Evolutionary conservation across 2,329 filamentous ascomycete genomes (phyloP), one percentile per base, ranked within the genome.

Genomic region (Penicillium freii): DNA sequence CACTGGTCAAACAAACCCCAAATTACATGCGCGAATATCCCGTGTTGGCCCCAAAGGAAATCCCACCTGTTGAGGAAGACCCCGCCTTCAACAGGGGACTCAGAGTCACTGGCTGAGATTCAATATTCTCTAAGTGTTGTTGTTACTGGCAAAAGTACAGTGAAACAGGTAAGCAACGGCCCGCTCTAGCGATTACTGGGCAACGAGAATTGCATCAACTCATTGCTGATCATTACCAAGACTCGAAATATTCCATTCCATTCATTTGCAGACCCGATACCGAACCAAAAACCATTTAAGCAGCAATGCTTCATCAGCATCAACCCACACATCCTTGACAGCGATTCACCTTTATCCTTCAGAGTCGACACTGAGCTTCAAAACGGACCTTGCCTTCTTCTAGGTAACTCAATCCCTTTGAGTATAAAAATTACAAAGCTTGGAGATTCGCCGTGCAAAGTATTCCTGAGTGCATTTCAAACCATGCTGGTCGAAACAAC

Each of bases 401-500:
- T 59, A 1, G 47, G 52, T 7, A 36, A 54, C 8, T 47, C 58
- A 3, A 57, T 66, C 7, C 57, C 63, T 10, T 49, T 66, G 6
- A 40, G n/a, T 1, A 55, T 66, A 15, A 34, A 56, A 9, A 15
- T 66, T 5, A 58, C 46, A 0, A 59, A 57, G 21, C 34, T 57
- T 21, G 43, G 31, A 9, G 31, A 44, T 7, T 9, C 40, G 17
- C 9, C 19, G 2, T 51, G 51, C 31, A 25, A 31, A n/a, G 25
- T 62, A 33, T 27, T 45, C 3, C 21, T 66, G 17, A 51, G 56
- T 27, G 57, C 59, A 27, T 66, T 66, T 21, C 64, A 66, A 21
- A 51, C 62, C 7, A 62, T 66, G 63, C 51, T 66, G 13, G 38
- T 65, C 5, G 63, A 66, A 48, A 62, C 45, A 6, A 66, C 62